These are phyloP conservation scores for Wickerhamomyces chaumierensis DNA, from an alignment of 805 yeast species.

Conservation along the genomic window DNA sequence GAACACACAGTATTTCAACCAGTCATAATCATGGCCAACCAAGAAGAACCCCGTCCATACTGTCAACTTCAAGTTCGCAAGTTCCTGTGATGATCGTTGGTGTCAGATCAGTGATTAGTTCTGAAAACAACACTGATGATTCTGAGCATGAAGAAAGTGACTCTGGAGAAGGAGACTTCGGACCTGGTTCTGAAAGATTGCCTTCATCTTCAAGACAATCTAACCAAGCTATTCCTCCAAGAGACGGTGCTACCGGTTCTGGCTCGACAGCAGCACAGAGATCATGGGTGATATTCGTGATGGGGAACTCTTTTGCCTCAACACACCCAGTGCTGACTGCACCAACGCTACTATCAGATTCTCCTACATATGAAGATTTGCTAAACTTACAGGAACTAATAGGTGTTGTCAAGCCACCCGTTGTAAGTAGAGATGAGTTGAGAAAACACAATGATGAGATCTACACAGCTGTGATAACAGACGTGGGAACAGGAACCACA, in stretches of 20 bases:
- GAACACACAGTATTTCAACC: no score
- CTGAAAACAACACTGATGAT: conserved; percentile 6
- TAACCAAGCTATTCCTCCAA: no score
- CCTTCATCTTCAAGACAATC: no score
- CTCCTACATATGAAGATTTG: conserved; percentile 41
- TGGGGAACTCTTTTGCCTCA: conserved; percentile 42
- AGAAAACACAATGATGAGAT: conserved; percentile 26
- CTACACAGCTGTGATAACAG: conserved; percentile 9
- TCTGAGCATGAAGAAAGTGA: conserved; percentile 4
- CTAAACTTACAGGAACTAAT: conserved; percentile 35
- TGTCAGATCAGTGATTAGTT: conserved; percentile 29
- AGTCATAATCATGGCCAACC: no score
- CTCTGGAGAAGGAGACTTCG: no score
- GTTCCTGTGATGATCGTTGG: conserved; percentile 41
- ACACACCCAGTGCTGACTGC: conserved; percentile 38
- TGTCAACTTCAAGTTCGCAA: not conserved
- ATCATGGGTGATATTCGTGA: conserved; percentile 53
- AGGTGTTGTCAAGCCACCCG: conserved; percentile 33
- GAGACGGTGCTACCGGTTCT: no score
- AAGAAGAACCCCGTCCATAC: no score
- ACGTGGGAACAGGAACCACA: no score
- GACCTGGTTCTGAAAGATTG: no score
- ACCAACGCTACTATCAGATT: conserved; percentile 34
- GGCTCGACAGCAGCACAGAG: conserved; percentile 11
- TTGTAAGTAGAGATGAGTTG: conserved; percentile 30